Percentiles rank a stretch among this genome's conserved stretches.
Evolutionary conservation across 768 basidiomycete genomes (phyloP).

Genomic region (Xerocomellus chrysenteron): DNA sequence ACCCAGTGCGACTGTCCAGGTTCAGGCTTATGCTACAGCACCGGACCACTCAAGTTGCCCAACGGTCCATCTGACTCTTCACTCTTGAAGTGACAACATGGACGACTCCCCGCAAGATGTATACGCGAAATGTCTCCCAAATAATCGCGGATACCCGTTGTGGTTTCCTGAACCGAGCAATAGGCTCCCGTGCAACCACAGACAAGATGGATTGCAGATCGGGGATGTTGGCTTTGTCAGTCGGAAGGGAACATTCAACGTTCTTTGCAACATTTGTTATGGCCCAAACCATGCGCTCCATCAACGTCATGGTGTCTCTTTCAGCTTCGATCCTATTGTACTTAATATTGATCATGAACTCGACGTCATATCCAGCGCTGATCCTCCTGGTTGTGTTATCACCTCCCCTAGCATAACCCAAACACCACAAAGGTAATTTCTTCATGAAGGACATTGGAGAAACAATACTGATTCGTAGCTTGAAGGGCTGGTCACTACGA

Average conservation of each 20-base stretch:
- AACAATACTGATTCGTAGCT: neutral
- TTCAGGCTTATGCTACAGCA: too few relatives aligned
- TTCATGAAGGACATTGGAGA: neutral
- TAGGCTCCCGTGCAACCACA: conserved; percentile 23
- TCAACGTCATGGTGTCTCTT: neutral
- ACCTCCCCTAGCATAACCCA: neutral
- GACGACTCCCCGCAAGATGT: neutral
- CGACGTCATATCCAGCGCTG: neutral
- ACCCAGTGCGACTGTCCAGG: too few relatives aligned
- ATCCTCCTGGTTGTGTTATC: neutral
- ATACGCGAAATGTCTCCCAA: conserved; percentile 10
- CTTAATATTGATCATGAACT: neutral
- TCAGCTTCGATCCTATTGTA: neutral
- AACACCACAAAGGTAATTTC: neutral
- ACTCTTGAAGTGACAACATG: neutral
- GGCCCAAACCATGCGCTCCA: neutral
- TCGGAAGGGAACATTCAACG: conserved; percentile 25
- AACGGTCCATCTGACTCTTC: neutral
- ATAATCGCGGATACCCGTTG: conserved; percentile 29
- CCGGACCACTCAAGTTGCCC: too few relatives aligned
- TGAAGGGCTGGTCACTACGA: neutral
- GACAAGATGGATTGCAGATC: conserved; percentile 26
- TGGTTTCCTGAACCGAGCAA: conserved; percentile 29
- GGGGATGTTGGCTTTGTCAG: conserved; percentile 36
- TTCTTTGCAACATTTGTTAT: conserved; percentile 32